Base-by-base conservation (phyloP, 306 rosid species). In the Albizia julibrissin region DNA sequence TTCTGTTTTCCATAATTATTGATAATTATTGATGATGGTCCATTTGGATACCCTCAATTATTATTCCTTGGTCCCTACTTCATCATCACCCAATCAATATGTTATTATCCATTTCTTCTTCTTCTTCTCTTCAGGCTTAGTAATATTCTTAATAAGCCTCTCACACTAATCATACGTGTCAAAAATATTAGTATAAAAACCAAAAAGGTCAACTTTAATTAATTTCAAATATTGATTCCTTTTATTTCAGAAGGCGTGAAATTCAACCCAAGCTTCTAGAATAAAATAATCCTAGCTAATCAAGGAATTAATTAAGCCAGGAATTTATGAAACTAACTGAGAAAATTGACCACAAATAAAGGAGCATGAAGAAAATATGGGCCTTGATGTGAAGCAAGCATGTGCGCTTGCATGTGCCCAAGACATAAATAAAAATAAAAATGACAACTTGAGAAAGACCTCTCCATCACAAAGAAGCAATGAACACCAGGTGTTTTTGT, bases 391-490 rank as follows among this genome's bases (percentile, higher is more conserved):
- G 90, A 84, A 85, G 84, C 19, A 75, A 81, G 80, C 16, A 42
- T 74, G 78, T 47, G 70, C 49, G 29, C n/a, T 54, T 56, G 86
- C 91, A 80, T 91, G 89, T 85, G 90, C 88, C 19, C 6, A 2
- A 3, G 70, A 65, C 65, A 50, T 52, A 34, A 29, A 1, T 5
- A 19, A 50, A 50, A 5, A 49, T 6, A 42, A 18, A 15, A 47
- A 64, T 49, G 13, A 72, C 21, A 58, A 69, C 54, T 21, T 44
- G 74, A 82, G 73, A 85, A 21, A 70, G 46, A 59, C 52, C 52
- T 13, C 52, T 50, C n/a, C 19, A 16, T 50, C 58, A 50, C 61
- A 19, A 19, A 4, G 9, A 40, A 43, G 56, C 52, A 47, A 61
- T 5, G 65, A 21, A 40, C 31, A 77, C 81, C 84, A 62, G 82